phyloP scores from a whole-genome alignment of 352 stramenopile genomes.

The Phytophthora hybrid region DNA sequence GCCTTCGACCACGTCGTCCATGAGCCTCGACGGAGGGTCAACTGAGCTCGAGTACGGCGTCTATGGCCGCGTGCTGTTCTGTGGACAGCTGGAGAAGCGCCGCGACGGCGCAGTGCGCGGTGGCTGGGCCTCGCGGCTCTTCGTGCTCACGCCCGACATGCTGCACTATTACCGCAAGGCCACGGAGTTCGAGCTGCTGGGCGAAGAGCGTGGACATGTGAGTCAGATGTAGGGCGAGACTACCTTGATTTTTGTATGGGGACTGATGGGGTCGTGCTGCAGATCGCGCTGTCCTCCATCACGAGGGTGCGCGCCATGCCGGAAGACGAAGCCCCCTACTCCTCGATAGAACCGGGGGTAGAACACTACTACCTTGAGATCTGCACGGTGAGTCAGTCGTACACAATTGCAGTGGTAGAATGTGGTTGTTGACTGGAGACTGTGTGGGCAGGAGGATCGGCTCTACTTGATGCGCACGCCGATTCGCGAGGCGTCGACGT shows the following conservation, averaged over 20 bases:
- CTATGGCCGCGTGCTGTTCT: conserved; percentile 79
- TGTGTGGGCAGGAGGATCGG: conserved; percentile 55
- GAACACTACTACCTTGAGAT: conserved; percentile 90
- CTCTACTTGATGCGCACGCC: conserved; percentile 82
- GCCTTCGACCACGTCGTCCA: conserved; percentile 29
- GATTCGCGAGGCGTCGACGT: conserved; percentile 76
- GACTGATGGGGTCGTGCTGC: conserved; percentile 9
- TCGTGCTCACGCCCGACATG: conserved; percentile 79
- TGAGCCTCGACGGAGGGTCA: conserved; percentile 16
- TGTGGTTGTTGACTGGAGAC: background rate
- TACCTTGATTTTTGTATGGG: background rate
- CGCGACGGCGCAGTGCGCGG: conserved; percentile 77
- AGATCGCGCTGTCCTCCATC: conserved; percentile 74
- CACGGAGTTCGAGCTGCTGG: conserved; percentile 76
- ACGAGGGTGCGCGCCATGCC: conserved; percentile 79
- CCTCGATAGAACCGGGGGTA: conserved; percentile 56
- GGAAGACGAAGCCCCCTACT: conserved; percentile 67
- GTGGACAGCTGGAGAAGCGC: conserved; percentile 78
- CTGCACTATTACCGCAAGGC: conserved; percentile 87
- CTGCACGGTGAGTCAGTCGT: conserved; percentile 51
- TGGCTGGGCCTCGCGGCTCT: conserved; percentile 81
- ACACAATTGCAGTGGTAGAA: background rate
- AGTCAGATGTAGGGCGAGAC: background rate
- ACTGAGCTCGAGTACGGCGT: conserved; percentile 69
- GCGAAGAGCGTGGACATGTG: conserved; percentile 82